Evolutionary conservation across 1,139 yeast genomes (phyloP), one percentile per base, ranked within the genome.

Genomic region (Yamadazyma friedrichii): DNA sequence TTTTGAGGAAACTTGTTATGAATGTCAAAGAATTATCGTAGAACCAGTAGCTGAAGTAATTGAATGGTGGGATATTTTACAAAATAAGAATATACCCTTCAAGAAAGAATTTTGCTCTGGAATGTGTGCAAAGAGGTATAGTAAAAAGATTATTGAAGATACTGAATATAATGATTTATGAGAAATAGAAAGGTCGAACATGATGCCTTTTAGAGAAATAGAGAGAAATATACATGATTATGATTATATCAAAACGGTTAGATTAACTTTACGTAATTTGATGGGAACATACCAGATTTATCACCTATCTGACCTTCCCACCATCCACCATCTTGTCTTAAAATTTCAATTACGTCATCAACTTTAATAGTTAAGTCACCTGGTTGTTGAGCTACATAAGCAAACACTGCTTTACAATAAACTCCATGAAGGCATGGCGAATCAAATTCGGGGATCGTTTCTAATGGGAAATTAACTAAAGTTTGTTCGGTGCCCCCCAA

Each of bases 291-390:
- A 0, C 88, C 88, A 20, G 57, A 46, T 17, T 57, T 48, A 0
- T 78, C 83, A 36, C 68, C 62, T 6, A 70, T 49, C 50, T 70
- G 70, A 2, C 87, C 88, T 45, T 69, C 70, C 85, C 86, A 82
- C 88, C 88, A 82, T 25, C 63, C 60, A 5, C 72, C 74, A 1
- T 66, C 62, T 16, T 56, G 60, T 38, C 70, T 73, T 25, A 76
- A 44, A 2, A 82, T 61, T 32, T 55, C 60, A 30, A 82, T 69
- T 35, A 56, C 52, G 44, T 80, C 84, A 9, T 84, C 84, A 29
- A 56, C 61, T 22, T 61, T 50, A 47, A 82, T 69, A 2, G 72
- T 51, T 24, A 82, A 64, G 51, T 82, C 88, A 0, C 76, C 80
- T 0, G 48, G 42, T 25, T 61, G 57, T 25, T 59, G 53, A 0